Conservation (phyloP, 139 green algal species). For the Picochlorum sp. region DNA sequence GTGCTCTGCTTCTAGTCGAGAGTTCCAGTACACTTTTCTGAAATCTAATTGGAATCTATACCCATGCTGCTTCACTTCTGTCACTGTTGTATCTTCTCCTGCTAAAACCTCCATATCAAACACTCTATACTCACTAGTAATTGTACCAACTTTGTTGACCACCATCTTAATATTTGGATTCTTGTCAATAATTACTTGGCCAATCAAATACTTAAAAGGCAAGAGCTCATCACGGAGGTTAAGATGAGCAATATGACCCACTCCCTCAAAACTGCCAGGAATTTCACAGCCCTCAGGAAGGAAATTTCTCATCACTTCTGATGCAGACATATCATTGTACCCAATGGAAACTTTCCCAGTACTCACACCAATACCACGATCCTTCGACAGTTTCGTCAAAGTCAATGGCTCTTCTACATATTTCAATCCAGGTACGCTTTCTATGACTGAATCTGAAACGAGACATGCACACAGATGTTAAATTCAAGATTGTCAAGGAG, state of each 20-base stretch:
- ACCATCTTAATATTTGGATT: slow-evolving; percentile 81
- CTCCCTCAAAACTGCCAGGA: slow-evolving; percentile 82
- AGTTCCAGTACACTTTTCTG: slow-evolving; percentile 97
- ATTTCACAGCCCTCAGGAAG: slow-evolving; percentile 58
- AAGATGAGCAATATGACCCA: slow-evolving; percentile 94
- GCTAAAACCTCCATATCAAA: slow-evolving; percentile 92
- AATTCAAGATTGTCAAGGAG: too few species aligned
- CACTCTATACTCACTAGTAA: slow-evolving; percentile 91
- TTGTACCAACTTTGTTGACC: slow-evolving; percentile 89
- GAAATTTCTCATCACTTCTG: slow-evolving; percentile 42
- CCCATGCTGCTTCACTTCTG: slow-evolving; percentile 68
- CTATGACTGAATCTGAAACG: too few species aligned
- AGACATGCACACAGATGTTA: too few species aligned
- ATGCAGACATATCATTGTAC: neutral
- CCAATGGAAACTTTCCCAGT: neutral
- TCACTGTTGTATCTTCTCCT: slow-evolving; percentile 39
- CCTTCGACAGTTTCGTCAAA: too few species aligned
- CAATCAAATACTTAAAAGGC: slow-evolving; percentile 70
- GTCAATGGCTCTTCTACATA: too few species aligned
- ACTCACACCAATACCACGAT: too few species aligned
- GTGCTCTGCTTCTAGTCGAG: slow-evolving; percentile 89
- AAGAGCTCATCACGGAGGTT: slow-evolving; percentile 84
- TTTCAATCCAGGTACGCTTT: too few species aligned
- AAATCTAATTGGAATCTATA: slow-evolving; percentile 83
- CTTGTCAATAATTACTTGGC: slow-evolving; percentile 85